These are phyloP conservation scores for Cyclanthera cordifolia DNA, from an alignment of 306 rosid species.

Conservation along the genomic window DNA sequence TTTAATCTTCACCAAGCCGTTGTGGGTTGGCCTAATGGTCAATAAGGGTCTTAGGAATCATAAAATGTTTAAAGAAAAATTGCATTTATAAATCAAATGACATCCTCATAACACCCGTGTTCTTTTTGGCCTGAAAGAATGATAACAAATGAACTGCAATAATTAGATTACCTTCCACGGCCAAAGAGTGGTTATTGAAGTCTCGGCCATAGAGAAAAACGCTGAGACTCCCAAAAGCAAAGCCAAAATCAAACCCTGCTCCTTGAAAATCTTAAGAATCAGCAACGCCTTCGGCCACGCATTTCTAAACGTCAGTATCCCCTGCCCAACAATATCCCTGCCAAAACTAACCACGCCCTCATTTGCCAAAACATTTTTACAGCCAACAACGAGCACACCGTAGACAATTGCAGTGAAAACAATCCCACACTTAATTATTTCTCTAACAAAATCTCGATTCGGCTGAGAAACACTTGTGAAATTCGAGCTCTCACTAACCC, in stretches of 20 bases:
- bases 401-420: slow-evolving; percentile 56
- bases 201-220: slow-evolving; percentile 96
- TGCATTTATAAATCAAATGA: slow-evolving; percentile 1
- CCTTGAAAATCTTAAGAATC: slow-evolving; percentile 71
- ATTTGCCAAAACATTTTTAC: slow-evolving; percentile 49
- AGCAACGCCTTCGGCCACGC: slow-evolving; percentile 70
- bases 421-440: slow-evolving; percentile 40
- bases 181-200: slow-evolving; percentile 94
- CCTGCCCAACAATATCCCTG: slow-evolving; percentile 58
- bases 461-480: slow-evolving; percentile 23
- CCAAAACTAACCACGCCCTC: slow-evolving; percentile 63
- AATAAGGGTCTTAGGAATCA: too few relatives aligned
- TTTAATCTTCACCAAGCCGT: too few relatives aligned
- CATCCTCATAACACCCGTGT: neutral
- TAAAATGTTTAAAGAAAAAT: neutral
- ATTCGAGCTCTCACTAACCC: slow-evolving; percentile 20
- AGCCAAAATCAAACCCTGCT: slow-evolving; percentile 77
- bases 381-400: slow-evolving; percentile 52
- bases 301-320: slow-evolving; percentile 52
- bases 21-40: too few relatives aligned
- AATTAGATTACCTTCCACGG: slow-evolving; percentile 87
- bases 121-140: neutral
- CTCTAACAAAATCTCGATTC: slow-evolving; percentile 27
- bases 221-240: slow-evolving; percentile 89
- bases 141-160: neutral